Base-by-base conservation (phyloP, 192 early-diverging fungal species). In the Gonapodya prolifera region DNA sequence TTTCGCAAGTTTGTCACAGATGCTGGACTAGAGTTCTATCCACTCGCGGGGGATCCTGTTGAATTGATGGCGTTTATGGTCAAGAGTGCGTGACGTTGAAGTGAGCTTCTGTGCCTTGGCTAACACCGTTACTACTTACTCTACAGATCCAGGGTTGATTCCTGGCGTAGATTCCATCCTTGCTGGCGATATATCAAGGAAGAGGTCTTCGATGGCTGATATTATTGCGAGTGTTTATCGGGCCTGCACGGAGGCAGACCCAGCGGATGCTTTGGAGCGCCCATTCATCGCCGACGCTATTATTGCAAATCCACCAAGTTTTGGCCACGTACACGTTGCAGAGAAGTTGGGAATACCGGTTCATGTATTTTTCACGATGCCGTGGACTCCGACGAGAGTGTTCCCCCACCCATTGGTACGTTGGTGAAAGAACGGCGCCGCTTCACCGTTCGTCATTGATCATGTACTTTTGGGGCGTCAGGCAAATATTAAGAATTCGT, bases 1-100 rank as follows among this genome's bases (percentile, higher is more conserved):
- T 84, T 84, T 35, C 35, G 78, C 34, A 34, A 83, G 28, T 85
- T 83, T 81, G 83, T 84, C 1, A 78, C 31, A 2, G 83, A 83
- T 33, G 75, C 34, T 34, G 83, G 83, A 34, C 33, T 84, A 2
- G 83, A 84, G 76, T 84, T 84, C 70, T 83, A 82, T 75, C 79
- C 82, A 8, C 75, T 84, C 1, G 79, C 70, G 13, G 83, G 83
- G 0, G 76, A 85, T 75, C 83, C 83, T n/a, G 79, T 36, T 31
- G 83, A 85, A 75, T 77, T 84, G 0, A 84, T 84, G 83, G 82
- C 82, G 1, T 83, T 69, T 35, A 83, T 82, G 82, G 79, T 84
- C n/a, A 82, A 84, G 36, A 84, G 78, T 32, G 77, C 23, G 35
- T 78, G 1, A 30, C 23, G 16, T 78, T 34, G 30, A 29, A 16